Conservation (phyloP, 495 filamentous ascomycete species). For the Podospora conica region DNA sequence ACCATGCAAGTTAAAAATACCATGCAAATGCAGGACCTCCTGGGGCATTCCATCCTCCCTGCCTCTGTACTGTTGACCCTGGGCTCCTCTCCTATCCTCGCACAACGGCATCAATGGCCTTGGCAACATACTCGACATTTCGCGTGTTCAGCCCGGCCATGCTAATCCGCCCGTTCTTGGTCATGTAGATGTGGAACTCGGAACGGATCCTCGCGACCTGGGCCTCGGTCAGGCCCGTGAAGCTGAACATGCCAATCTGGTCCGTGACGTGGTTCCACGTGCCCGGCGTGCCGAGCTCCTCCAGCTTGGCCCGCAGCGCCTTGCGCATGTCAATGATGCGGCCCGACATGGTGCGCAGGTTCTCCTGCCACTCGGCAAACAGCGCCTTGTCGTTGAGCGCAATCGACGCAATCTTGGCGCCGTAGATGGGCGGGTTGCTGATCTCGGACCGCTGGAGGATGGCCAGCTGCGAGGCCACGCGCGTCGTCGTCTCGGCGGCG, state of each 20-base stretch:
- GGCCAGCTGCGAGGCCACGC: conserved; percentile 81
- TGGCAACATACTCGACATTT: conserved; percentile 90
- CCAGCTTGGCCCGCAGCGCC: conserved; percentile 66
- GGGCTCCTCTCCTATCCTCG: conserved; percentile 40
- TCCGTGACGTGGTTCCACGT: conserved; percentile 95
- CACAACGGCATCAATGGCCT: conserved; percentile 80
- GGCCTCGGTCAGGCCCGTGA: conserved; percentile 79
- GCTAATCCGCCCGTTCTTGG: conserved; percentile 94
- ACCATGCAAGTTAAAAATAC: neutral
- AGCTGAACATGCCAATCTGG: conserved; percentile 99
- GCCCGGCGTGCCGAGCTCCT: conserved; percentile 77
- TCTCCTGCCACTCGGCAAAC: conserved; percentile 91
- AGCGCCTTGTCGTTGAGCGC: conserved; percentile 76
- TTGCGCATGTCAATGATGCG: conserved; percentile 86
- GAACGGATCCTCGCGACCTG: conserved; percentile 78
- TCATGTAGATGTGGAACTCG: conserved; percentile 93
- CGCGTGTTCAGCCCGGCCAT: conserved; percentile 91
- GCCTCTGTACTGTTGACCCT: neutral
- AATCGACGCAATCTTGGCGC: conserved; percentile 75
- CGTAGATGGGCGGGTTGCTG: conserved; percentile 91
- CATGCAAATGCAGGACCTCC: neutral
- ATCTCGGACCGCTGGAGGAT: conserved; percentile 96
- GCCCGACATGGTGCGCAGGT: conserved; percentile 88
- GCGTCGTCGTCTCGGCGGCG: conserved; percentile 52
- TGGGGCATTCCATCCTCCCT: neutral